A percentile compares a stretch with the other conserved stretches of the same genome.
Evolutionary conservation across 257 asterid genomes (phyloP).

Genomic region (Nicotiana knightiana): DNA sequence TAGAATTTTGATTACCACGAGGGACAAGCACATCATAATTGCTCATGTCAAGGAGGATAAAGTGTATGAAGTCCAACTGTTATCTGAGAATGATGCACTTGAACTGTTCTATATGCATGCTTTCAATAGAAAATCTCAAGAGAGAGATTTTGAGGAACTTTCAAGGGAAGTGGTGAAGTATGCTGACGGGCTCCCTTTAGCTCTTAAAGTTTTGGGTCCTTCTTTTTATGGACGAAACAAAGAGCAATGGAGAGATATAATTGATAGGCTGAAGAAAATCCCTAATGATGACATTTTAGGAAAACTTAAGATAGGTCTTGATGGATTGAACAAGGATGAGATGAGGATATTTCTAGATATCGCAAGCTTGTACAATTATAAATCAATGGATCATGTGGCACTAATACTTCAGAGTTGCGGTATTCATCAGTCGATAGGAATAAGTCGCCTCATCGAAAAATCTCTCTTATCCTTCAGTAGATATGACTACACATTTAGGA

Average conservation of each 20-base stretch:
- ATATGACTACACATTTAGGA: not conserved
- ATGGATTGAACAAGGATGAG: not conserved
- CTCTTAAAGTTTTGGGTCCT: slow-evolving; percentile 15
- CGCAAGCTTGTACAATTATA: not conserved
- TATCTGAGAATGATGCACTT: not conserved
- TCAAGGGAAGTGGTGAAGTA: not conserved
- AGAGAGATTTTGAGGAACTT: not conserved
- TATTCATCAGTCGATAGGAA: not conserved
- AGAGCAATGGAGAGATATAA: not conserved
- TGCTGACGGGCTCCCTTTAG: slow-evolving; percentile 7
- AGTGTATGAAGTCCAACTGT: not conserved
- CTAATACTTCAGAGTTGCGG: not conserved
- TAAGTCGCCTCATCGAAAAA: not conserved
- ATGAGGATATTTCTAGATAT: not conserved
- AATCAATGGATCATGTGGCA: not conserved
- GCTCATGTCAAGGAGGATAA: not conserved
- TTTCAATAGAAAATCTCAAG: not conserved
- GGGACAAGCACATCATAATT: not conserved
- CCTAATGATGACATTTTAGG: not conserved
- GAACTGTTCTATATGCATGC: not conserved
- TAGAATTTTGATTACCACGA: not conserved
- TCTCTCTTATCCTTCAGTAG: not conserved
- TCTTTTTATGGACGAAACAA: not conserved
- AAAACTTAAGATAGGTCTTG: not conserved
- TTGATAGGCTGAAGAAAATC: not conserved